Base-by-base conservation (phyloP, 768 basidiomycete genomes). In the Tricholoma flavovirens region DNA sequence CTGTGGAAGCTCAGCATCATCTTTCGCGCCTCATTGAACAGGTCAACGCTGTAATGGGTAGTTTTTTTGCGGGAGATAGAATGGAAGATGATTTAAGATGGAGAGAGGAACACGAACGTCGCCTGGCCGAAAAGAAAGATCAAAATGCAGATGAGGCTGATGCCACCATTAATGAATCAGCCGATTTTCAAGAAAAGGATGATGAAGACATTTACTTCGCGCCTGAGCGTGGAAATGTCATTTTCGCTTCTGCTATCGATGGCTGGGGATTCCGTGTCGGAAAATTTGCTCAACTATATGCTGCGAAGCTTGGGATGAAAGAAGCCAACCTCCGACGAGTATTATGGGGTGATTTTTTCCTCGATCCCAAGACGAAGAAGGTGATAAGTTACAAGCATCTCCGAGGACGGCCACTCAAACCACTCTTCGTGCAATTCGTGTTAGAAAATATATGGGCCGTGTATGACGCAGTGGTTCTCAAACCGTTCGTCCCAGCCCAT, bases 151-250 rank as follows among this genome's bases (percentile, higher is more conserved):
- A 86, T 40, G 84, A 87, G 61, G 77, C 79, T 8, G 85, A 86
- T 54, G 81, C 81, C 0, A 66, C 77, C 14, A 74, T 79, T 17
- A 79, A 88, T 53, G 83, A 86, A 33, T 71, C 70, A 0, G 83
- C 85, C 21, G 82, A 83, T 48, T 98, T 90, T 69, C 85, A 93
- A 64, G 97, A 99, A 71, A 93, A 92, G 67, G 95, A 98, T 65
- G 97, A 98, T 64, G 94, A 96, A 68, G 93, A 95, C 69, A 87
- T 98, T 54, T 98, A 98, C 71, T 98, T 99, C 62, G 90, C 93
- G 0, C 97, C 97, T 0, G 92, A 94, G 66, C 82, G 83, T 51
- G 97, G 97, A 17, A 98, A 98, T 66, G 97, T 99, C 43, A 80
- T 98, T 30, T 99, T 99, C 67, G 90, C 95, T 0, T 93, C 90